Evolutionary conservation across 1,139 yeast genomes (phyloP), one percentile per base, ranked within the genome.

Genomic region (Starmera stellimalicola): DNA sequence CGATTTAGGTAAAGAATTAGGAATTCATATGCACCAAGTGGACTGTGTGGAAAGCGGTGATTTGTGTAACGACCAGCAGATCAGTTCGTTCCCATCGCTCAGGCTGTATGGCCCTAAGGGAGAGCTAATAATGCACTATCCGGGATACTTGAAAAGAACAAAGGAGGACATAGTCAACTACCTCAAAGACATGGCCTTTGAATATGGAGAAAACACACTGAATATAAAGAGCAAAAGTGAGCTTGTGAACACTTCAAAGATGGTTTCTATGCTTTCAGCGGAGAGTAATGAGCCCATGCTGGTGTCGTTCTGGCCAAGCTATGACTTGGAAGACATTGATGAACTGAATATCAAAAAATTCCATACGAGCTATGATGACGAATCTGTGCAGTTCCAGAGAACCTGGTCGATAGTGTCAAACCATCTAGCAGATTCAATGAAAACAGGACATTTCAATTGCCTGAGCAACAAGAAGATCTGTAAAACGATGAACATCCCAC

Each of bases 11-110:
- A 57, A 65, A 15, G 58, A 54, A 18, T 44, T 68, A 36, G 64
- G 68, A 5, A 64, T 78, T 20, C 62, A 62, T 11, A 72, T 80
- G 70, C 62, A 68, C 37, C 91, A 80, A 50, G 88, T 81, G 16
- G 71, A 81, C 50, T 82, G 93, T 59, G 64, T 77, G 16, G 77
- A 68, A 32, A 70, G 73, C 51, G 88, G 87, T 9, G 91, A 81
- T 52, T 60, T 81, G 33, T 81, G 93, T 55, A 65, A 60, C 12
- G 58, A 74, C 18, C 85, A 82, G 54, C 63, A 64, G 9, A 67
- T 82, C 29, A 51, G 41, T 15, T 63, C 60, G 22, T 81, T 68
- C 46, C 94, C 94, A 9, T 60, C 62, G 30, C 56, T 81, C 26
- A 59, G 79, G 38, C 57, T 81, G 8, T 81, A 80, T 52, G 71